phyloP scores from a whole-genome alignment of 1,284 basidiomycete genomes.

The Trametes hirsuta region DNA sequence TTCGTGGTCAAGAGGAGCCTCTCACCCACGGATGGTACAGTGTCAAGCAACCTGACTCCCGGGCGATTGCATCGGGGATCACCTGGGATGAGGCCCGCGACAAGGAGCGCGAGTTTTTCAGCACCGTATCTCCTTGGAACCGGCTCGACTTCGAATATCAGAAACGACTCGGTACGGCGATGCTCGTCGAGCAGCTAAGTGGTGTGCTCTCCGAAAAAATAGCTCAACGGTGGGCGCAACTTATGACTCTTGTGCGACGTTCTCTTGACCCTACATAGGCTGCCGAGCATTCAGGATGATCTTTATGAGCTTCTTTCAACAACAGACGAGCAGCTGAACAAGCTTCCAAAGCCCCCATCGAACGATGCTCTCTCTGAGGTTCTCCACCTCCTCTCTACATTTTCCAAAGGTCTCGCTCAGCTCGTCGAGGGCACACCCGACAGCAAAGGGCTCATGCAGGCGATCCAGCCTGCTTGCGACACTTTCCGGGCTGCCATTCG shows the following conservation, averaged over 20 bases:
- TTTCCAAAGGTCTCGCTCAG: conserved; percentile 46
- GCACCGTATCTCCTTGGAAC: conserved; percentile 57
- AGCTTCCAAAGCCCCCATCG: conserved; percentile 57
- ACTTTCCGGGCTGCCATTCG: conserved; percentile 51
- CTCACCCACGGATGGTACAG: conserved; percentile 71
- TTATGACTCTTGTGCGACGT: too few species aligned
- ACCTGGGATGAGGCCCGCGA: conserved; percentile 62
- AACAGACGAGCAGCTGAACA: conserved; percentile 40
- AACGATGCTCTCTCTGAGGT: conserved; percentile 60
- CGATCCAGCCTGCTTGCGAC: conserved; percentile 52
- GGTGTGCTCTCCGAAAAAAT: conserved; percentile 40
- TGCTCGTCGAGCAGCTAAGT: conserved; percentile 48
- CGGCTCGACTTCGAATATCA: conserved; percentile 51
- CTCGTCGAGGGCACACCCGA: conserved; percentile 57
- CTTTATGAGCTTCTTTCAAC: conserved; percentile 47
- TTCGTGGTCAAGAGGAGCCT: conserved; percentile 56
- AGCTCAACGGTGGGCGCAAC: conserved; percentile 42
- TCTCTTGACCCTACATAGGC: conserved; percentile 39
- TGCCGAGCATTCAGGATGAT: conserved; percentile 62
- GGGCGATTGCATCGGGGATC: conserved; percentile 55
- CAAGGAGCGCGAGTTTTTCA: conserved; percentile 72
- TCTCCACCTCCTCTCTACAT: conserved; percentile 46
- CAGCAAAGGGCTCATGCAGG: conserved; percentile 54
- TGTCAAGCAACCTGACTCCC: conserved; percentile 71
- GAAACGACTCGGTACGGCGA: conserved; percentile 55